These are phyloP conservation scores for Aureobasidium subglaciale DNA, from an alignment of 2,329 filamentous ascomycete genomes.

Conservation along the genomic window DNA sequence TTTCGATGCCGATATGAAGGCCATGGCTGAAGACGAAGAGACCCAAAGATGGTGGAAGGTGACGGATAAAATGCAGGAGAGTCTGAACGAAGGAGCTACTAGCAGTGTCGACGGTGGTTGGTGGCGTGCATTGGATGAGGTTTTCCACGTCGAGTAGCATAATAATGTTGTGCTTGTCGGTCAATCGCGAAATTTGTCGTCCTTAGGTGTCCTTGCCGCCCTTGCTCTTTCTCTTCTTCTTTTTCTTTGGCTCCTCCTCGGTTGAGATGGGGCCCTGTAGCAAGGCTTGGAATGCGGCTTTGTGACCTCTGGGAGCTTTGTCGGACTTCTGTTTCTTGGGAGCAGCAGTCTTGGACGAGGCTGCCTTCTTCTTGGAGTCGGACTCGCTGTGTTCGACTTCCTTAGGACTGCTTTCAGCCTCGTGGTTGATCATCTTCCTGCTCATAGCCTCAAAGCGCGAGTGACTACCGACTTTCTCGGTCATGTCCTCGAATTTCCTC, in stretches of 20 bases:
- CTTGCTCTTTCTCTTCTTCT: constrained; percentile 25
- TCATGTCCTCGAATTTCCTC: constrained; percentile 30
- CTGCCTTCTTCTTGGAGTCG: constrained; percentile 8
- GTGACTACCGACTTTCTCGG: constrained; percentile 25
- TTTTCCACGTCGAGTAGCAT: constrained; percentile 52
- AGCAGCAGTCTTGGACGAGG: not conserved
- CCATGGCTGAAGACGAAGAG: constrained; percentile 64
- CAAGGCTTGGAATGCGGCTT: constrained; percentile 22
- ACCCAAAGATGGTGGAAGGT: constrained; percentile 75
- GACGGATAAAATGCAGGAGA: constrained; percentile 67
- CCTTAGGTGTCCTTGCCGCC: constrained; percentile 17
- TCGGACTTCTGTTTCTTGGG: constrained; percentile 17
- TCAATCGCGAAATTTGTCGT: not conserved
- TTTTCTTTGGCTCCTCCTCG: constrained; percentile 21
- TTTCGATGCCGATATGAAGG: constrained; percentile 67
- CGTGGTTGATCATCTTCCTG: constrained; percentile 28
- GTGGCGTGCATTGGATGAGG: constrained; percentile 64
- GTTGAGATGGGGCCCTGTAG: constrained; percentile 23
- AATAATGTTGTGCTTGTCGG: not conserved
- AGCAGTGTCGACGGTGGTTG: constrained; percentile 52
- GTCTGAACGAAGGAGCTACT: constrained; percentile 51
- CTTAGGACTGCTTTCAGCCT: constrained; percentile 18
- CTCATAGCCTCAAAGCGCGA: constrained; percentile 27
- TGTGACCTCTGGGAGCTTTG: constrained; percentile 12
- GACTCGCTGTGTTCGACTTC: constrained; percentile 14